Evolutionary conservation across 495 filamentous ascomycete species (phyloP), one percentile per base, ranked within the genome.

Genomic region (Penicillium nucicola): DNA sequence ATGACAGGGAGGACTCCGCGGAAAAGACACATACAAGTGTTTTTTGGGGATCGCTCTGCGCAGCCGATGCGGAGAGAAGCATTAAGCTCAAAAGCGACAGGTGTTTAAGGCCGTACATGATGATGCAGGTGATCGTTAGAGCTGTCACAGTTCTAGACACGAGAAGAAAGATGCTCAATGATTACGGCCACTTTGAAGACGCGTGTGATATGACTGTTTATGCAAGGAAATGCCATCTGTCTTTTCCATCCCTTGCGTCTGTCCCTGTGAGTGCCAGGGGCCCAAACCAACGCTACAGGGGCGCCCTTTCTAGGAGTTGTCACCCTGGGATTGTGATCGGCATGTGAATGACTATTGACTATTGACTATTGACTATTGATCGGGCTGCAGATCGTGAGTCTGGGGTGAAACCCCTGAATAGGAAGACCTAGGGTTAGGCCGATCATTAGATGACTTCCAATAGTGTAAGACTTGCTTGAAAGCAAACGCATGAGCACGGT

Each of bases 101-200:
- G 36, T 55, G 54, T 17, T 60, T 65, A 31, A 63, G 45, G 33
- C 56, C 59, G 42, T 56, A 63, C 62, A 65, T 65, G 44, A 31
- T 62, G 36, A 40, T 14, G 31, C 18, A 36, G 17, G 19, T 44
- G 18, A 11, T 18, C n/a, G 33, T 10, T n/a, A 31, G 13, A 20
- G 17, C 1, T 31, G 14, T 3, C n/a, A 15, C 3, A 9, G 19
- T 22, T 13, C 14, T 15, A 33, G 15, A 50, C 15, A 2, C 4
- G 38, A 42, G 3, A n/a, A 22, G n/a, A 25, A 13, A 17, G 23
- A 20, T 9, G 7, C 6, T 28, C 2, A 8, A 17, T 19, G 15
- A 13, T 42, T 28, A 14, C 41, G 5, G 5, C 22, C 25, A 31
- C 32, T 28, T 34, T 31, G 19, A 37, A 45, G 43, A 10, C 7